Evolutionary conservation across 2,329 filamentous ascomycete genomes (phyloP).

Genomic region (Xylariaceae sp.): DNA sequence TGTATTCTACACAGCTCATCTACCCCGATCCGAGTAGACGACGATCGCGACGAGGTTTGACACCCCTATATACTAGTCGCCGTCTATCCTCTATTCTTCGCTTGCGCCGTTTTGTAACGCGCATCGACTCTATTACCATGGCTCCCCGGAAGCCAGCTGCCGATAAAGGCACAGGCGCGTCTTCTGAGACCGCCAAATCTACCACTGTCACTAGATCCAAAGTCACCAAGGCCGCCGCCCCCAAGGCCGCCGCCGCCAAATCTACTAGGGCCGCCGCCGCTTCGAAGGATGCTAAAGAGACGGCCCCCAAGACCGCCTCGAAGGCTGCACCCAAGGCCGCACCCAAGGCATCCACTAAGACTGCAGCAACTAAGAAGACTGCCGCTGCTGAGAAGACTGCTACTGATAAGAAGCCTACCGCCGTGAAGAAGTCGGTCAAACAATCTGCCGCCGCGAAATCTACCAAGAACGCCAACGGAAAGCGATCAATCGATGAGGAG

Average conservation of each 20-base stretch:
- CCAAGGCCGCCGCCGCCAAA: not conserved
- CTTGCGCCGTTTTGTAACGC: not conserved
- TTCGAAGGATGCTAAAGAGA: not conserved
- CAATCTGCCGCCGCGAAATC: not conserved
- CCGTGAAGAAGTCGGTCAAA: constrained; percentile 3
- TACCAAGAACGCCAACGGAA: constrained; percentile 10
- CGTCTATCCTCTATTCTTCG: no score
- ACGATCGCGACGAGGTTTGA: not conserved
- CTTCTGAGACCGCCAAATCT: not conserved
- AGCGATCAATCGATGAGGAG: constrained; percentile 5
- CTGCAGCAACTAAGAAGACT: not conserved
- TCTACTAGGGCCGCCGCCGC: not conserved
- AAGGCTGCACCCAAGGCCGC: not conserved
- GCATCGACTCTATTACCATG: not conserved
- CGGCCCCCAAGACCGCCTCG: not conserved
- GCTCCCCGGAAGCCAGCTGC: constrained; percentile 2
- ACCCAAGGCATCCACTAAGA: not conserved
- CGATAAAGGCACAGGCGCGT: not conserved
- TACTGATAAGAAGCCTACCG: not conserved
- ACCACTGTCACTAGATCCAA: not conserved
- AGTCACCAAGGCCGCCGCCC: not conserved
- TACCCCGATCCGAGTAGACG: not conserved
- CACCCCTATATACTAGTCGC: not conserved
- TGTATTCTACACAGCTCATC: not conserved
- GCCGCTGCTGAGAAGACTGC: not conserved